Conservation (phyloP, 2,329 filamentous ascomycete genomes). For the Periconia macrospinosa region DNA sequence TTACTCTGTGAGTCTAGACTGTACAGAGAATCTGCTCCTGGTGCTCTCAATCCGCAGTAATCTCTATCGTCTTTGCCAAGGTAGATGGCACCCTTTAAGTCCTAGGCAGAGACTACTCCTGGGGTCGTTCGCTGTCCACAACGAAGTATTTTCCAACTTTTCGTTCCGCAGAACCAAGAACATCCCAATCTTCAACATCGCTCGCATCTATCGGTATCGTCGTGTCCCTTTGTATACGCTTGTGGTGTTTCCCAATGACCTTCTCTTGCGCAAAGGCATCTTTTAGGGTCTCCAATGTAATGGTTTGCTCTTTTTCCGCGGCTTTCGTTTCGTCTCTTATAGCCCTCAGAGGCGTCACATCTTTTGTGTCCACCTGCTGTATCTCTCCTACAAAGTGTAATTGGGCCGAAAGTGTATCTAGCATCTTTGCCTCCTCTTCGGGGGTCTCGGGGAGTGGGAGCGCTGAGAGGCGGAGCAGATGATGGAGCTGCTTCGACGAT, state of each 20-base stretch:
- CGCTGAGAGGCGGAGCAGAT: constrained; percentile 86
- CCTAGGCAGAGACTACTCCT: constrained; percentile 17
- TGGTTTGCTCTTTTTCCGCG: constrained; percentile 58
- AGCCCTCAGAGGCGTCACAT: constrained; percentile 72
- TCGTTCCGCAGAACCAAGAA: constrained; percentile 65
- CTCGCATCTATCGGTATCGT: constrained; percentile 42
- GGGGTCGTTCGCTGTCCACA: constrained; percentile 63
- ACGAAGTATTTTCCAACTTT: constrained; percentile 76
- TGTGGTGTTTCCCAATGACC: constrained; percentile 56
- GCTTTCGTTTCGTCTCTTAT: constrained; percentile 76
- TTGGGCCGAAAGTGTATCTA: constrained; percentile 76
- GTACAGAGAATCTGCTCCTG: too few relatives aligned
- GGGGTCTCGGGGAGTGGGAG: constrained; percentile 69
- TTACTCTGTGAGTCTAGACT: too few relatives aligned
- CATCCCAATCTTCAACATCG: constrained; percentile 69
- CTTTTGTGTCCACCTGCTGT: constrained; percentile 74
- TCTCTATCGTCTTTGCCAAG: too few relatives aligned
- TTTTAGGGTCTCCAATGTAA: constrained; percentile 61
- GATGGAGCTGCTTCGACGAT: constrained; percentile 70
- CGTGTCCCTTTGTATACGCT: constrained; percentile 53
- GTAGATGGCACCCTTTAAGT: too few relatives aligned
- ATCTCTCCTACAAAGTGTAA: constrained; percentile 89
- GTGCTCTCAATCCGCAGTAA: too few relatives aligned
- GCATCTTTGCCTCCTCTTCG: constrained; percentile 69
- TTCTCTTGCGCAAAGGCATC: constrained; percentile 64